Evolutionary conservation across 495 filamentous ascomycete genomes (phyloP).

Genomic region (Lophiotrema nucula): DNA sequence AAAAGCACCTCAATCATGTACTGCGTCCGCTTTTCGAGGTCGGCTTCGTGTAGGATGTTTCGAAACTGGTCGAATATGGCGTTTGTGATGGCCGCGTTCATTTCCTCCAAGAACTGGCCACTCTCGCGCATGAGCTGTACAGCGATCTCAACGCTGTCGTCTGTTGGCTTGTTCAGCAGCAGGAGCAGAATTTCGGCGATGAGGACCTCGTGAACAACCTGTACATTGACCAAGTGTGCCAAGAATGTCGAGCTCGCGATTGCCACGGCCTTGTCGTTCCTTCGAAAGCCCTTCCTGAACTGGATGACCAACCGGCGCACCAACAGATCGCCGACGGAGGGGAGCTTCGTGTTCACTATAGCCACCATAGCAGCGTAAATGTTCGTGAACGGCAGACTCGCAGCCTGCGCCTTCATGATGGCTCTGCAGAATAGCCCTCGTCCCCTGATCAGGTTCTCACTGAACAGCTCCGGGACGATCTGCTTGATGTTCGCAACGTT

Average conservation of each 20-base stretch:
- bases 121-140: constrained; percentile 88
- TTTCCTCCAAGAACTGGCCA: constrained; percentile 90
- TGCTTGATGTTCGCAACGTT: constrained; percentile 96
- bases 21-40: constrained; percentile 93
- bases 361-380: constrained; percentile 94
- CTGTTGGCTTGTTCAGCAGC: constrained; percentile 88
- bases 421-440: constrained; percentile 89
- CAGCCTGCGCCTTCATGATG: constrained; percentile 96
- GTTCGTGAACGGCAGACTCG: constrained; percentile 92
- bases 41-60: constrained; percentile 89
- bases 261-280: constrained; percentile 96
- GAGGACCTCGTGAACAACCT: constrained; percentile 90
- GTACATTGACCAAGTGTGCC: constrained; percentile 90
- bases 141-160: constrained; percentile 97
- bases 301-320: constrained; percentile 83
- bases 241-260: constrained; percentile 88
- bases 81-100: constrained; percentile 79
- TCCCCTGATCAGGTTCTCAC: constrained; percentile 88
- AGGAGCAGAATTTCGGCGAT: constrained; percentile 87
- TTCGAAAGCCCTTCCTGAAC: constrained; percentile 91
- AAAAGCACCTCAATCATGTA: constrained; percentile 99
- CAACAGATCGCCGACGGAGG: constrained; percentile 87
- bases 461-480: constrained; percentile 92
- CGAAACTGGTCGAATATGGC: constrained; percentile 94
- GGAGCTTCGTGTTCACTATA: constrained; percentile 96